Base-by-base conservation (phyloP, 2,329 filamentous ascomycete genomes). In the Nannizziopsis barbatae region DNA sequence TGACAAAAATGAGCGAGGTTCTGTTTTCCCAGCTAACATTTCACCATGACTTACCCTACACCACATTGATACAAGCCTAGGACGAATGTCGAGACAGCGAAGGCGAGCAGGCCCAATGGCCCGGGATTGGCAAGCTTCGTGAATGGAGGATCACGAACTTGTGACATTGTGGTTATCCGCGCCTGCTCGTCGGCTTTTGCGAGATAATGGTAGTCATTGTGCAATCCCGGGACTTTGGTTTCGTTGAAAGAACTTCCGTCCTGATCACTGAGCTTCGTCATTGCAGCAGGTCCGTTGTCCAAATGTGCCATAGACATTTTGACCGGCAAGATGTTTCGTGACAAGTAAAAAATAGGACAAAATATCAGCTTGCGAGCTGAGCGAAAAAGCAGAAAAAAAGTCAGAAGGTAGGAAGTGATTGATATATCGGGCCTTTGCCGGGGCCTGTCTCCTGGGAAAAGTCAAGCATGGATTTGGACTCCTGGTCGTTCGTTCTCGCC, bases 1-100 rank as follows among this genome's bases (percentile, higher is more conserved):
- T 7, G 30, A 36, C 9, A 36, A 14, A 10, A 17, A 32, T 27
- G 30, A 8, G 32, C 37, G 17, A 45, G 31, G 36, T 10, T 12
- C 14, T 5, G 10, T 5, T 2, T 27, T 37, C 30, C 39, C 27
- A 22, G 11, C 27, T 14, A n/a, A 10, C 14, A 14, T 10, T 17
- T 27, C 10, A 5, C 15, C 2, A 9, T 5, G 10, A 71, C 71
- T 55, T 68, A 78, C 77, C 68, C 68, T 52, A 64, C 68, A 47
- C 69, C 69, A 46, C 68, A 70, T 45, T 70, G 62, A 52, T 70
- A 70, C 1, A 75, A 58, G 20, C 71, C 71, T 32, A 83, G 70
- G 11, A 78, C 71, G 58, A 83, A 81, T 8, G 79, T 81, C 8
- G 80, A 81, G 54, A 80, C 60, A n/a, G 79, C 77, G 64, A 83